These are phyloP conservation scores for Cercophora sp. DNA, from an alignment of 495 filamentous ascomycete species.

Conservation along the genomic window DNA sequence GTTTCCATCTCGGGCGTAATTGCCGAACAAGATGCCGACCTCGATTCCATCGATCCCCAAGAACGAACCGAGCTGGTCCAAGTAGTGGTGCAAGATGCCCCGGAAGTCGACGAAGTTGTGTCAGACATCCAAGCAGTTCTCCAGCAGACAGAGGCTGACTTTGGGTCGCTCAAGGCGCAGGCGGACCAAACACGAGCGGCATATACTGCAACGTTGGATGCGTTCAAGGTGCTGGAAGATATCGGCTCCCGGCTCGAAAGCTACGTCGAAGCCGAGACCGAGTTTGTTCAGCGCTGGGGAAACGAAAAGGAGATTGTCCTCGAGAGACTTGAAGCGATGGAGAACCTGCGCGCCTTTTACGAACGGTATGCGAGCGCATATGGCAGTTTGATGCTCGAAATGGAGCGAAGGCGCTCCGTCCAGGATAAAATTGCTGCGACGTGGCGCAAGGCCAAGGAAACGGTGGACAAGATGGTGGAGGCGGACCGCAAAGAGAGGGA, in stretches of 20 bases:
- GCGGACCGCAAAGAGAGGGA: slow-evolving; percentile 72
- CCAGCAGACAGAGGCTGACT: slow-evolving; percentile 68
- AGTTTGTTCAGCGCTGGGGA: slow-evolving; percentile 71
- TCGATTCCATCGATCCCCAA: slow-evolving; percentile 67
- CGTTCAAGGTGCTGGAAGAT: slow-evolving; percentile 63
- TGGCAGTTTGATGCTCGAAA: slow-evolving; percentile 76
- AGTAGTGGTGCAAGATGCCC: slow-evolving; percentile 78
- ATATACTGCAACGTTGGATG: slow-evolving; percentile 45
- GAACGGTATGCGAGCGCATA: slow-evolving; percentile 81
- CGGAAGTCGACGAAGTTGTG: slow-evolving; percentile 86
- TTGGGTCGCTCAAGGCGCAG: slow-evolving; percentile 54
- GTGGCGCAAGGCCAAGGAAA: slow-evolving; percentile 67
- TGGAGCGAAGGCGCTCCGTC: slow-evolving; percentile 64
- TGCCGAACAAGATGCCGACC: slow-evolving; percentile 54
- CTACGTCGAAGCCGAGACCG: slow-evolving; percentile 65
- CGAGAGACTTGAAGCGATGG: slow-evolving; percentile 66
- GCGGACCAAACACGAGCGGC: slow-evolving; percentile 50
- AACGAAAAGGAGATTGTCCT: slow-evolving; percentile 67
- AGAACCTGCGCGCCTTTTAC: slow-evolving; percentile 70
- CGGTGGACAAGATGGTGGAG: slow-evolving; percentile 70
- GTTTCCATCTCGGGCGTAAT: slow-evolving; percentile 56
- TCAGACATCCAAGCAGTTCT: slow-evolving; percentile 74
- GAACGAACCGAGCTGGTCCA: slow-evolving; percentile 79
- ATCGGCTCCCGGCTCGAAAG: slow-evolving; percentile 60
- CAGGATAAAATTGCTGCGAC: slow-evolving; percentile 70